Evolutionary conservation across 106 monocot genomes (phyloP), one percentile per base, ranked within the genome.

Genomic region (Dioscorea dumetorum): DNA sequence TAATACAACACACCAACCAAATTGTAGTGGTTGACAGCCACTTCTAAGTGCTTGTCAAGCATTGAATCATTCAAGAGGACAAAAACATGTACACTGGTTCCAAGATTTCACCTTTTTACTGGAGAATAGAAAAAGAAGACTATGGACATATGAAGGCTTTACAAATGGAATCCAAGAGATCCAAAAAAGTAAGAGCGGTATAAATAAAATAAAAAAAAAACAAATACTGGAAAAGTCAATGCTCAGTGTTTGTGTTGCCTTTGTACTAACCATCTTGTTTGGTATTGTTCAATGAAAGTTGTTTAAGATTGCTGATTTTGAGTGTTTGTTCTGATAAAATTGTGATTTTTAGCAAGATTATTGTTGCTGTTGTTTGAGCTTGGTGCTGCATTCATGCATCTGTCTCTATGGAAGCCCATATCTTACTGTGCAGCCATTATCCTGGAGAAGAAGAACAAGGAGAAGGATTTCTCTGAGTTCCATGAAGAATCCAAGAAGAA

Each of bases 321-420:
- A 32, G 57, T 49, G 34, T 71, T 61, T 48, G n/a, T 19, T 69
- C 18, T 33, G 9, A 41, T 2, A 41, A 35, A 33, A 2, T 57
- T 22, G 68, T n/a, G 57, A 32, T 34, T 21, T 22, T 66, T 22
- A 9, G 18, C 15, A 51, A 67, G 66, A 18, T 54, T 28, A 32
- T 28, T 12, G 22, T 14, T 56, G 57, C 23, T 19, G 18, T 33
- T 13, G 33, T 28, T 33, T 12, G 74, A 35, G 31, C 48, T 12
- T 32, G 28, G 28, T 28, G 28, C 28, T 28, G 54, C 53, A 24
- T 66, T 53, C 66, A 97, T 91, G 95, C 91, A 85, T 88, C 81
- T 88, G 8, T 91, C 89, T 23, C 79, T 89, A 70, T 92, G 91
- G 95, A 97, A 91, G 70, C 95, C 91, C 19, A 77, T 97, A 6